A percentile compares a stretch with the other conserved stretches of the same genome.
These are phyloP conservation scores for Scleromitrula shiraiana DNA, from an alignment of 2,329 filamentous ascomycete genomes.

Conservation along the genomic window DNA sequence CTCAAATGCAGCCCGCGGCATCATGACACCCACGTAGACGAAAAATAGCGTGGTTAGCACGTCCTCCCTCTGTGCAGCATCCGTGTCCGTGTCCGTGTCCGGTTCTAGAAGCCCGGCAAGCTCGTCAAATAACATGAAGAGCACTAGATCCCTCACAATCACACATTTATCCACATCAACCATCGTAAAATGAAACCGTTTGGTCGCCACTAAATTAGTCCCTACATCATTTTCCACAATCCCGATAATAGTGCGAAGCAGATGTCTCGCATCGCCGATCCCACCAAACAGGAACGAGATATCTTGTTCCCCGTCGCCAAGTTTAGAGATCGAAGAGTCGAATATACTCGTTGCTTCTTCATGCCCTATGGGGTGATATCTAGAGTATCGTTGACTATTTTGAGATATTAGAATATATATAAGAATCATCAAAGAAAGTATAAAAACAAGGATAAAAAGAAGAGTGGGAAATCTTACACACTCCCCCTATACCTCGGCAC, in stretches of 20 bases:
- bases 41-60: conserved; percentile 12
- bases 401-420: no score
- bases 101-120: background rate
- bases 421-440: no score
- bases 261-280: conserved; percentile 12
- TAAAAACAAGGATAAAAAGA: no score
- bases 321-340: background rate
- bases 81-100: background rate
- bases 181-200: conserved; percentile 12
- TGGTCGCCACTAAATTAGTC: background rate
- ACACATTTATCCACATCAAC: conserved; percentile 12
- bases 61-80: conserved; percentile 2
- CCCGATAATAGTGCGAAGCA: conserved; percentile 5
- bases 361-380: conserved; percentile 8
- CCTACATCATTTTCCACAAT: conserved; percentile 7
- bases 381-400: no score
- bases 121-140: conserved; percentile 14
- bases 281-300: conserved; percentile 13
- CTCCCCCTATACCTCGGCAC: no score
- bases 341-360: background rate
- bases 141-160: conserved; percentile 10
- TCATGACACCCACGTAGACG: conserved; percentile 11
- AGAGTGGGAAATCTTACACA: no score
- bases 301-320: background rate
- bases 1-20: conserved; percentile 12